phyloP scores from a whole-genome alignment of 108 stramenopile genomes.

The Pelagomonas calceolata region DNA sequence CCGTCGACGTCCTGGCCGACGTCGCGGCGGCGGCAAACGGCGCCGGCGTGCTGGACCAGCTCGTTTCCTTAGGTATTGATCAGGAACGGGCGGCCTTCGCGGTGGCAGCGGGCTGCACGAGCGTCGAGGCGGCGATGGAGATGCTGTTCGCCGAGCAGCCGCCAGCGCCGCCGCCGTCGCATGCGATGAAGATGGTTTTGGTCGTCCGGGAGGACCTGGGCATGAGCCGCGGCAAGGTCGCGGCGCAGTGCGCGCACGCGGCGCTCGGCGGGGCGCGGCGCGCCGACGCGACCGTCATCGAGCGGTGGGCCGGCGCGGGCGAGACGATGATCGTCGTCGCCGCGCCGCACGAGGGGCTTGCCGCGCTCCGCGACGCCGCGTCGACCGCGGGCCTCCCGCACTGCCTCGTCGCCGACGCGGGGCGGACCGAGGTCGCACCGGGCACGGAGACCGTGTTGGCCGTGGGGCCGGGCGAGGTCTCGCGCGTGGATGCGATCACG shows the following conservation, averaged over 20 bases:
- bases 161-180: too few relatives aligned
- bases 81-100: conserved; percentile 5
- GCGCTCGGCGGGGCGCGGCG: neutral
- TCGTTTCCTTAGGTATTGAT: neutral
- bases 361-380: too few relatives aligned
- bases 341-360: too few relatives aligned
- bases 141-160: neutral
- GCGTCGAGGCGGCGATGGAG: conserved; percentile 15
- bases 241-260: conserved; percentile 14
- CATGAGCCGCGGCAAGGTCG: conserved; percentile 1
- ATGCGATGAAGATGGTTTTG: conserved; percentile 10
- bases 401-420: neutral
- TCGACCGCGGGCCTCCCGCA: neutral
- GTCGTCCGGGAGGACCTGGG: conserved; percentile 13
- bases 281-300: conserved; percentile 3
- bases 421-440: neutral
- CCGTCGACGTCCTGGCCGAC: too few relatives aligned
- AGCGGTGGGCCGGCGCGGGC: neutral
- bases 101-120: conserved; percentile 18
- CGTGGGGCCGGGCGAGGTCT: neutral
- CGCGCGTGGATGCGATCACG: too few relatives aligned
- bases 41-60: too few relatives aligned
- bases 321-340: neutral
- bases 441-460: neutral
- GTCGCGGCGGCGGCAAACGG: too few relatives aligned